phyloP scores from a whole-genome alignment of 305 asterid species.

The Lippia alba region DNA sequence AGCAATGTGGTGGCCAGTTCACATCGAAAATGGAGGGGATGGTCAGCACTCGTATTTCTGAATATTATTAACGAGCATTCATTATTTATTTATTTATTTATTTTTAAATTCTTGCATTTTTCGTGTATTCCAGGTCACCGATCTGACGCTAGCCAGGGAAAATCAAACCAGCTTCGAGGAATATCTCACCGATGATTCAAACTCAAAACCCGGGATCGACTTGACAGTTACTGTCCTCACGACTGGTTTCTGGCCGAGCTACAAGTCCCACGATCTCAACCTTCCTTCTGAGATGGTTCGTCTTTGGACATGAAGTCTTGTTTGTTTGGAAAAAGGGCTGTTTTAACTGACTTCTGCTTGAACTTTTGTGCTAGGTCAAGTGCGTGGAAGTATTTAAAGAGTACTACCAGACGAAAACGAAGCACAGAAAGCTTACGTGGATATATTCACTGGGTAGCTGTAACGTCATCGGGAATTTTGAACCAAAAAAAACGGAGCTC shows the following conservation, averaged over 20 bases:
- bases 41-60: constrained; percentile 54
- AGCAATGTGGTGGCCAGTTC: constrained; percentile 94
- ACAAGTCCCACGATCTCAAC: constrained; percentile 92
- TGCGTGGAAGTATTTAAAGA: constrained; percentile 93
- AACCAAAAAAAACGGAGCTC: constrained; percentile 83
- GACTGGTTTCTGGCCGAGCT: constrained; percentile 99
- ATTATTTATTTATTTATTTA: not conserved
- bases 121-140: constrained; percentile 75
- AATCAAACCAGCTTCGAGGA: constrained; percentile 89
- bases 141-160: constrained; percentile 94
- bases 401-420: constrained; percentile 95
- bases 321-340: constrained; percentile 1
- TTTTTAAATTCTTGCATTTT: constrained; percentile 22
- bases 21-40: constrained; percentile 99
- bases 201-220: constrained; percentile 88
- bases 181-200: constrained; percentile 63
- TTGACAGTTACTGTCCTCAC: constrained; percentile 95
- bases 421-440: constrained; percentile 93
- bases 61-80: constrained; percentile 5
- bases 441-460: constrained; percentile 97
- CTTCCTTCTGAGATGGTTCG: constrained; percentile 95
- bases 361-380: constrained; percentile 60
- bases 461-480: constrained; percentile 87
- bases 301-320: constrained; percentile 3
- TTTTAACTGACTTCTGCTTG: constrained; percentile 25